A percentile compares a stretch with the other conserved stretches of the same genome.
These are phyloP conservation scores for Cercospora sp. DNA, from an alignment of 2,329 filamentous ascomycete genomes.

Conservation along the genomic window DNA sequence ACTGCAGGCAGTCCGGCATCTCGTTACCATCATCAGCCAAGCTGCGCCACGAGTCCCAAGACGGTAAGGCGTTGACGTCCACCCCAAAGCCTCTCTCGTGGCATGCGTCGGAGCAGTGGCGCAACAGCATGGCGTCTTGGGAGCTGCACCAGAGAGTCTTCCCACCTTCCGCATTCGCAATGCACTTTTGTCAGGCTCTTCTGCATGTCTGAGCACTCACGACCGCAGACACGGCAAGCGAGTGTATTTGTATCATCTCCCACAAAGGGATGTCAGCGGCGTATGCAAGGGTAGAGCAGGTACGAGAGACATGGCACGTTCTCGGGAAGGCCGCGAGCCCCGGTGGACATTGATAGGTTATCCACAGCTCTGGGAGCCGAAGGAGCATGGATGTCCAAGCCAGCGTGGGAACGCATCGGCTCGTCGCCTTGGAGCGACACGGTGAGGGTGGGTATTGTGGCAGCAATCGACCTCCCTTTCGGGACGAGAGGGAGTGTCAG, in stretches of 20 bases:
- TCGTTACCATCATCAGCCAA: constrained; percentile 4
- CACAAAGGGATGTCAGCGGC: constrained; percentile 8
- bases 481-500: not conserved
- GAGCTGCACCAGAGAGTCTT: not conserved
- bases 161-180: not conserved
- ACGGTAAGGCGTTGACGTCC: constrained; percentile 2
- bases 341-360: constrained; percentile 12
- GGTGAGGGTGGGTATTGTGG: not conserved
- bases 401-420: not conserved
- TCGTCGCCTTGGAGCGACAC: not conserved
- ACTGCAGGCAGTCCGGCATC: not conserved
- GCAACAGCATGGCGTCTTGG: constrained; percentile 4
- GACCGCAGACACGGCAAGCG: not conserved
- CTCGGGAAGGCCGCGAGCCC: constrained; percentile 8
- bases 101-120: constrained; percentile 5
- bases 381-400: constrained; percentile 8
- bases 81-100: constrained; percentile 12
- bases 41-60: constrained; percentile 12
- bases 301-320: constrained; percentile 18
- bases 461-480: not conserved
- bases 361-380: constrained; percentile 11
- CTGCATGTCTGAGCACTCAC: no score
- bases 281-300: constrained; percentile 18
- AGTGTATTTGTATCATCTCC: not conserved
- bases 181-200: not conserved